These are phyloP conservation scores for Ustilago bromivora DNA, from an alignment of 1,284 basidiomycete genomes.

Conservation along the genomic window DNA sequence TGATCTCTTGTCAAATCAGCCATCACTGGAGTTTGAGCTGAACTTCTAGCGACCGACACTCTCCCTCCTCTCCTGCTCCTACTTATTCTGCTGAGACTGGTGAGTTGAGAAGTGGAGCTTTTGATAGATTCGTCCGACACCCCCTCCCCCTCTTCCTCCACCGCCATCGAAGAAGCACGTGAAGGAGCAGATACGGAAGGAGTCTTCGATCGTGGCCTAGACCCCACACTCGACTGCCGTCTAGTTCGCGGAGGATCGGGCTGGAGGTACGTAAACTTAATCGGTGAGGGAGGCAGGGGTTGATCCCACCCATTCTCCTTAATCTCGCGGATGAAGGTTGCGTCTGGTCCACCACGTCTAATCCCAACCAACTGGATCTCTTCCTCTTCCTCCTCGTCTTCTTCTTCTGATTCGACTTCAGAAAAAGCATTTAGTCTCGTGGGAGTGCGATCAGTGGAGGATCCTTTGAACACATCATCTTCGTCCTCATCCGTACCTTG, in stretches of 20 bases:
- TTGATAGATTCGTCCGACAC: conserved; percentile 42
- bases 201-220: conserved; percentile 30
- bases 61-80: conserved; percentile 9
- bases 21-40: conserved; percentile 26
- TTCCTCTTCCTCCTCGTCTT: conserved; percentile 36
- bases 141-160: conserved; percentile 13
- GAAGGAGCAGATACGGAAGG: conserved; percentile 25
- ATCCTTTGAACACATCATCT: conserved; percentile 14
- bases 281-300: conserved; percentile 29
- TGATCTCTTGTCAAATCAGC: conserved; percentile 40
- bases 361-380: conserved; percentile 41
- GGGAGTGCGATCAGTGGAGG: conserved; percentile 10
- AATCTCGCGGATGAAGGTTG: conserved; percentile 49
- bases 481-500: conserved; percentile 14
- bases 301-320: conserved; percentile 50
- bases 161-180: conserved; percentile 17
- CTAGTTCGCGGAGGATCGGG: conserved; percentile 20
- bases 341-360: conserved; percentile 44
- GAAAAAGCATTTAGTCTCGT: conserved; percentile 10
- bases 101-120: conserved; percentile 22
- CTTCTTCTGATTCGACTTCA: conserved; percentile 16
- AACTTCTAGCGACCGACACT: conserved; percentile 15
- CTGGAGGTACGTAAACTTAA: conserved; percentile 50
- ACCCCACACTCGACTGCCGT: conserved; percentile 14
- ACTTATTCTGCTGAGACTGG: conserved; percentile 11